Evolutionary conservation across 345 rosid genomes (phyloP).

Genomic region (Pistacia vera): DNA sequence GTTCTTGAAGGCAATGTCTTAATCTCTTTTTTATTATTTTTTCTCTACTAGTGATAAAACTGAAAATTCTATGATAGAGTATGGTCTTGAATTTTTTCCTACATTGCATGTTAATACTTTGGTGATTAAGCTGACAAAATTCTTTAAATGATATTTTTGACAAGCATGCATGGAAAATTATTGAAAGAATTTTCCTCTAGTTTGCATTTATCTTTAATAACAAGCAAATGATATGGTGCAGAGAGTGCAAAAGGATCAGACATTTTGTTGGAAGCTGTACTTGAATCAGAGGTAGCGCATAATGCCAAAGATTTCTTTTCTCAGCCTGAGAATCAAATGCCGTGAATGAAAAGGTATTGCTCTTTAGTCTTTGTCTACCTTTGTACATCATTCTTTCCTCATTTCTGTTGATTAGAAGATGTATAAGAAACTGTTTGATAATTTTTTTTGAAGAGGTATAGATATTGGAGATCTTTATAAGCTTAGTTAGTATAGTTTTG

Average conservation of each 20-base stretch:
- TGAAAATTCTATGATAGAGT: not conserved
- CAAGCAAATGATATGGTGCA: slow-evolving; percentile 25
- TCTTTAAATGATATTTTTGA: not conserved
- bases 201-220: slow-evolving; percentile 8
- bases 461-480: not conserved
- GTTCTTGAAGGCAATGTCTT: not conserved
- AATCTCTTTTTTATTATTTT: no score
- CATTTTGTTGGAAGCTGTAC: slow-evolving; percentile 60
- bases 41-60: not conserved
- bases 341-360: slow-evolving; percentile 25
- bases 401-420: not conserved
- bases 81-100: not conserved
- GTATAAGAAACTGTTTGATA: not conserved
- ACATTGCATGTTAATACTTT: no score
- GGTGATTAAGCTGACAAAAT: not conserved
- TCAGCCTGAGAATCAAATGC: slow-evolving; percentile 54
- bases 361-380: not conserved
- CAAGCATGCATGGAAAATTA: not conserved
- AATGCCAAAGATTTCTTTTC: slow-evolving; percentile 68
- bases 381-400: not conserved
- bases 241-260: slow-evolving; percentile 61
- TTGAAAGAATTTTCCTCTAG: not conserved
- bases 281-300: slow-evolving; percentile 69
- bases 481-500: not conserved
- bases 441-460: not conserved